Base-by-base conservation (phyloP, 2,329 filamentous ascomycete genomes). In the Remersonia thermophila region DNA sequence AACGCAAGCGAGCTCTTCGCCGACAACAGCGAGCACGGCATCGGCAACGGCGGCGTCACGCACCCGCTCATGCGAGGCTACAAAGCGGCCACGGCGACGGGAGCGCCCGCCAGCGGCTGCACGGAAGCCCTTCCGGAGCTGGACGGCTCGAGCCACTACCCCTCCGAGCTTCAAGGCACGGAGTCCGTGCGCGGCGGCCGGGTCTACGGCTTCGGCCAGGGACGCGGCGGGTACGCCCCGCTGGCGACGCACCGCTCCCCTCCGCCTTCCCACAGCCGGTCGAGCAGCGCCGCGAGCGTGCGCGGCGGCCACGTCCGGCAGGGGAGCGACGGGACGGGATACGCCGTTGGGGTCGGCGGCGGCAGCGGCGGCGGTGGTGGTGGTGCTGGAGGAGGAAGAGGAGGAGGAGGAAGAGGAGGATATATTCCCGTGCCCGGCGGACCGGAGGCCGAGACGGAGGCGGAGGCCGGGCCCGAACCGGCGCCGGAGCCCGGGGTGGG, bases 1-100 rank as follows among this genome's bases (percentile, higher is more conserved):
- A 58, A 65, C 41, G 55, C 58, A 4, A 69, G 65, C 30, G 64
- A 68, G 32, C 43, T 49, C 1, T 56, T 50, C 0, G 50, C 56
- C 4, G 59, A 58, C 29, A 59, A 57, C 30, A 51, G 52, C 35
- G 50, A 50, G 4, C 44, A 47, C n/a, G 48, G 43, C 12, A 46
- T n/a, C 9, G 43, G 38, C 1, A 29, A 46, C 7, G n/a, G n/a
- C n/a, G n/a, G n/a, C n/a, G n/a, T n/a, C n/a, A n/a, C n/a, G n/a
- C n/a, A n/a, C n/a, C n/a, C n/a, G n/a, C n/a, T n/a, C n/a, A n/a
- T n/a, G n/a, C n/a, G n/a, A n/a, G n/a, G n/a, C n/a, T n/a, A n/a
- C n/a, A n/a, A n/a, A n/a, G n/a, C n/a, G n/a, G n/a, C n/a, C n/a
- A n/a, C n/a, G n/a, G n/a, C n/a, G n/a, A n/a, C n/a, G n/a, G n/a